Percentiles rank a stretch among this genome's conserved stretches.
phyloP scores from a whole-genome alignment of 2,329 filamentous ascomycete species.

The Sphaerostilbella broomeana region DNA sequence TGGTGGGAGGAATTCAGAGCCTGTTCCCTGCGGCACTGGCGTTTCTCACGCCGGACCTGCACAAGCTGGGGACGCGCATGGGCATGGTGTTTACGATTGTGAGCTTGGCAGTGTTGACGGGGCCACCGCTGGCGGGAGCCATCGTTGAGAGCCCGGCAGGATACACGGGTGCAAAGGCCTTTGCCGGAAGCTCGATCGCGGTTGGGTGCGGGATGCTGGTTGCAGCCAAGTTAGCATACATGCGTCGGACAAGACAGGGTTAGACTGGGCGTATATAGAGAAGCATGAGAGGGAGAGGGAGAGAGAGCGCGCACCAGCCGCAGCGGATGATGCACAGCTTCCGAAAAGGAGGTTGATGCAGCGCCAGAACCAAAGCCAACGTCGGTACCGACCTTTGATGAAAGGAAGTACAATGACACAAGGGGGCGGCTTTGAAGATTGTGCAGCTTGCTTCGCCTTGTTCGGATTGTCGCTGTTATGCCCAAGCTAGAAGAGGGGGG shows the following conservation, averaged over 20 bases:
- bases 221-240: slow-evolving; percentile 33
- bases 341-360: no score
- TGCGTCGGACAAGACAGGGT: slow-evolving; percentile 30
- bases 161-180: slow-evolving; percentile 44
- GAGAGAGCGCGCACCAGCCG: no score
- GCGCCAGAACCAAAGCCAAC: no score
- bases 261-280: slow-evolving; percentile 23
- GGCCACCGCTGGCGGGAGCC: slow-evolving; percentile 45
- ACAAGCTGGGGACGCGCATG: slow-evolving; percentile 47
- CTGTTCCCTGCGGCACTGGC: slow-evolving; percentile 56
- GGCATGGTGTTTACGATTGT: slow-evolving; percentile 54
- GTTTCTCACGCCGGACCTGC: slow-evolving; percentile 45
- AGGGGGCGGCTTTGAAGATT: no score
- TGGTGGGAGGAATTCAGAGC: slow-evolving; percentile 54
- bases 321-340: no score
- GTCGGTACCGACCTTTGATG: no score
- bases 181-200: slow-evolving; percentile 33
- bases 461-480: no score
- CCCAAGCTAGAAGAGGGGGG: no score
- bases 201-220: slow-evolving; percentile 35
- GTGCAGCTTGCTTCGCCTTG: no score
- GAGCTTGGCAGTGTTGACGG: slow-evolving; percentile 47
- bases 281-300: no score
- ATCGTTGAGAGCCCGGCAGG: slow-evolving; percentile 35
- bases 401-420: no score